These are phyloP conservation scores for Claviceps quebecensis DNA, from an alignment of 2,329 filamentous ascomycete genomes.

Conservation along the genomic window DNA sequence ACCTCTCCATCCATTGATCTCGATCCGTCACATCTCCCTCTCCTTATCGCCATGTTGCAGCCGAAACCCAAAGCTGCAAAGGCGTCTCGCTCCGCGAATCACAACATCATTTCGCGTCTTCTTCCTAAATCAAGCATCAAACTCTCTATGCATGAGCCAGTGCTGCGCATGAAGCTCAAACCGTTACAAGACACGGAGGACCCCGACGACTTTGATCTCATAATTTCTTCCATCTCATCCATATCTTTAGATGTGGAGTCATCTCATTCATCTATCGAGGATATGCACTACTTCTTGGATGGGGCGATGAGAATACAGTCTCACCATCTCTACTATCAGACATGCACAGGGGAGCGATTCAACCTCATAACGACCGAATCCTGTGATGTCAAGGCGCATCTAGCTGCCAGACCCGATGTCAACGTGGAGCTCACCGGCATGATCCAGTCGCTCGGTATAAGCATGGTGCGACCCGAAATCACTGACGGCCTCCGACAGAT, in stretches of 20 bases:
- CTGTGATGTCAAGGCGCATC: slow-evolving; percentile 71
- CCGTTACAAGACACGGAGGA: slow-evolving; percentile 52
- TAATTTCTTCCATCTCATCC: slow-evolving; percentile 90
- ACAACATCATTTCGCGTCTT: slow-evolving; percentile 73
- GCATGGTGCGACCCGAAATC: slow-evolving; percentile 84
- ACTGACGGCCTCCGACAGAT: slow-evolving; percentile 87
- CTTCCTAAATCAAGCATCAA: slow-evolving; percentile 91
- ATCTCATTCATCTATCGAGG: slow-evolving; percentile 75
- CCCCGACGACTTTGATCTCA: slow-evolving; percentile 78
- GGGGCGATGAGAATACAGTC: slow-evolving; percentile 73
- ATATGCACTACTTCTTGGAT: slow-evolving; percentile 74
- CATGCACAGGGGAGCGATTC: slow-evolving; percentile 65
- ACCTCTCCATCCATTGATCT: slow-evolving; percentile 92
- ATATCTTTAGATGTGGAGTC: slow-evolving; percentile 88
- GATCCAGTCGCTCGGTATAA: slow-evolving; percentile 75
- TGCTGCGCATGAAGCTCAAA: slow-evolving; percentile 76
- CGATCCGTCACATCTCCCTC: slow-evolving; percentile 78
- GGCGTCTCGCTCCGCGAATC: slow-evolving; percentile 31
- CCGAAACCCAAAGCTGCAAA: slow-evolving; percentile 27
- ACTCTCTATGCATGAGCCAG: slow-evolving; percentile 91
- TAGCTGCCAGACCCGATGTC: slow-evolving; percentile 75
- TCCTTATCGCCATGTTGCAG: slow-evolving; percentile 64
- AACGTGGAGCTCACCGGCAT: slow-evolving; percentile 68
- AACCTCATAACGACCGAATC: slow-evolving; percentile 79
- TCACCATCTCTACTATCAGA: slow-evolving; percentile 90